phyloP scores from a whole-genome alignment of 1,284 basidiomycete species.

The Fomitopsis palustris region DNA sequence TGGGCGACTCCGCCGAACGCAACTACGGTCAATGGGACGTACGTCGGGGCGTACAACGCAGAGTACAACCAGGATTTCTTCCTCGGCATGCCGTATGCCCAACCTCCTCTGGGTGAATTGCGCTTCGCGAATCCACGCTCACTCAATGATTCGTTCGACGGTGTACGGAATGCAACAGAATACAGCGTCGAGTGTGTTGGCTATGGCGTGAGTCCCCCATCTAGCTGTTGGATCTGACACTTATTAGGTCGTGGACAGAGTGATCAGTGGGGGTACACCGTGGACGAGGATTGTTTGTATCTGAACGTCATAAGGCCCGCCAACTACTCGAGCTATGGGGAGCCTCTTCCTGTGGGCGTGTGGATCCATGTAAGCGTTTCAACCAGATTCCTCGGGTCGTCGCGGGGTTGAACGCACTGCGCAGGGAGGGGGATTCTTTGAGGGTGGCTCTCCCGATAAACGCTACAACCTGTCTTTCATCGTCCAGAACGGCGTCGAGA shows the following conservation, averaged over 20 bases:
- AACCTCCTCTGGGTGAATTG: not conserved
- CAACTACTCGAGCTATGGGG: not conserved
- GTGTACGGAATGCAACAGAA: not conserved
- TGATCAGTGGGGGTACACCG: not conserved
- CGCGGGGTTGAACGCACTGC: no score
- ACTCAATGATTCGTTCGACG: not conserved
- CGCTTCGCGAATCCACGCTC: not conserved
- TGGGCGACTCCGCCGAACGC: not conserved
- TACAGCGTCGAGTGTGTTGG: not conserved
- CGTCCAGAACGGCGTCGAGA: not conserved
- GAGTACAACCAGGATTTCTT: not conserved
- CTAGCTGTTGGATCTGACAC: not conserved
- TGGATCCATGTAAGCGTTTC: not conserved
- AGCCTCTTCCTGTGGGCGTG: not conserved
- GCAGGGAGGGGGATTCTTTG: not conserved
- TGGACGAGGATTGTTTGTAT: not conserved
- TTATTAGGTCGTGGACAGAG: not conserved
- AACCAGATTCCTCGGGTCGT: not conserved
- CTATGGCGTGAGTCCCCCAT: not conserved
- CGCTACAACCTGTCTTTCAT: constrained; percentile 1
- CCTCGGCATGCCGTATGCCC: not conserved
- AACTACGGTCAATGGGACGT: not conserved
- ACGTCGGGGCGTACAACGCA: not conserved
- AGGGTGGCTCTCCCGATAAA: not conserved
- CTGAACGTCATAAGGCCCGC: not conserved